Conservation (phyloP, 805 yeast species). For the Metschnikowia orientalis region DNA sequence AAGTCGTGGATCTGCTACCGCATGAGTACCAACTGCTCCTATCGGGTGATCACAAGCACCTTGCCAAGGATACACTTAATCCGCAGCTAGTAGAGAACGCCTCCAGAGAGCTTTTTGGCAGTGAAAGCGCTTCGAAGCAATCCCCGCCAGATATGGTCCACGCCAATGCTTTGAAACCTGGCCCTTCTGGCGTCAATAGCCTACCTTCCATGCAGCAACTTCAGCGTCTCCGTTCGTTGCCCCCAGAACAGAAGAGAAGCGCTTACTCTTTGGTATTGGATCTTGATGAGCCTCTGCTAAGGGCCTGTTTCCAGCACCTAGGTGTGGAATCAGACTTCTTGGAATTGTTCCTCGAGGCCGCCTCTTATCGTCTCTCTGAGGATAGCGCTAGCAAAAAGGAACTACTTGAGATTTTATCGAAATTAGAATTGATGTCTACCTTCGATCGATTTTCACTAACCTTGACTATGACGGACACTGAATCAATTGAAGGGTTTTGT, state of each 20-base stretch:
- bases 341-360: constrained; percentile 45
- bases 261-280: constrained; percentile 37
- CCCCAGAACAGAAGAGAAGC: constrained; percentile 21
- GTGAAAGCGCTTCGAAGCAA: neutral
- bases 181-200: constrained; percentile 13
- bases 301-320: constrained; percentile 32
- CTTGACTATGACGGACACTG: constrained; percentile 28
- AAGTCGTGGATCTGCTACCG: constrained; percentile 44
- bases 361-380: constrained; percentile 6
- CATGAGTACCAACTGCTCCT: constrained; percentile 10
- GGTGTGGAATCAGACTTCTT: constrained; percentile 51
- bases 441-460: constrained; percentile 30
- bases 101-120: constrained; percentile 12
- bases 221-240: constrained; percentile 23
- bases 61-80: constrained; percentile 1
- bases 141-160: neutral
- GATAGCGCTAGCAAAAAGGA: neutral
- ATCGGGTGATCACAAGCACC: neutral
- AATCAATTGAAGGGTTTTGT: constrained; percentile 3
- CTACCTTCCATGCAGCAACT: constrained; percentile 26
- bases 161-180: neutral
- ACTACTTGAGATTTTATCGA: constrained; percentile 9
- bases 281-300: constrained; percentile 22
- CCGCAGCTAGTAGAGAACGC: constrained; percentile 4
- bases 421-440: constrained; percentile 10